Evolutionary conservation across 768 basidiomycete species (phyloP).

Genomic region (Suillus subalutaceus): DNA sequence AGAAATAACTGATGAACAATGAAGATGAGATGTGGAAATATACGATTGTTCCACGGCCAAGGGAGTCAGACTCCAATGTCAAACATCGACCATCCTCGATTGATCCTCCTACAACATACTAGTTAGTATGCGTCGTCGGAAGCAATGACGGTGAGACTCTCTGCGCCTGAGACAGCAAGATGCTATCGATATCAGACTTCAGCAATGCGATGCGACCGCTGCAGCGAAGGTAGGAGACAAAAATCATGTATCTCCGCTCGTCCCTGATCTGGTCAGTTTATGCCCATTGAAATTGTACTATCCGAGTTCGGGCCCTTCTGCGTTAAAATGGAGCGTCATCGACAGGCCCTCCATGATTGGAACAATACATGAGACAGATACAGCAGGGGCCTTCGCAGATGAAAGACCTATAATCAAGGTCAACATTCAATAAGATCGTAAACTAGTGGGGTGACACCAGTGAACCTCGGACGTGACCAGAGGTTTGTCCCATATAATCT

Average conservation of each 20-base stretch:
- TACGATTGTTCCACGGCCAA: neutral
- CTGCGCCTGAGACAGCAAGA: too few species aligned
- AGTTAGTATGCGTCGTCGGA: neutral
- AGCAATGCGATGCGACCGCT: too few species aligned
- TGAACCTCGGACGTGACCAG: neutral
- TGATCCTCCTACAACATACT: neutral
- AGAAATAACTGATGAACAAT: neutral
- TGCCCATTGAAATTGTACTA: neutral
- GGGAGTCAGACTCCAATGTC: neutral
- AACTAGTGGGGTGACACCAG: neutral
- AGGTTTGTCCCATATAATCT: neutral
- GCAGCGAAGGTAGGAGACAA: too few species aligned
- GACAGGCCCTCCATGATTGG: neutral
- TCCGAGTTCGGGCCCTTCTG: neutral
- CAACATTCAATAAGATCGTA: neutral
- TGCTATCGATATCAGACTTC: too few species aligned
- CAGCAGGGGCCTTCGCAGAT: too few species aligned
- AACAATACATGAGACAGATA: neutral
- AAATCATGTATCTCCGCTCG: too few species aligned
- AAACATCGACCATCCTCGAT: neutral
- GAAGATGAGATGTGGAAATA: neutral
- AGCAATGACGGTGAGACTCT: neutral
- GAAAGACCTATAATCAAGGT: neutral
- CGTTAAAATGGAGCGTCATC: neutral
- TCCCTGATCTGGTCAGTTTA: neutral